Base-by-base conservation (phyloP, 176 grass and related monocot genomes). In the Hordeum vulgare region DNA sequence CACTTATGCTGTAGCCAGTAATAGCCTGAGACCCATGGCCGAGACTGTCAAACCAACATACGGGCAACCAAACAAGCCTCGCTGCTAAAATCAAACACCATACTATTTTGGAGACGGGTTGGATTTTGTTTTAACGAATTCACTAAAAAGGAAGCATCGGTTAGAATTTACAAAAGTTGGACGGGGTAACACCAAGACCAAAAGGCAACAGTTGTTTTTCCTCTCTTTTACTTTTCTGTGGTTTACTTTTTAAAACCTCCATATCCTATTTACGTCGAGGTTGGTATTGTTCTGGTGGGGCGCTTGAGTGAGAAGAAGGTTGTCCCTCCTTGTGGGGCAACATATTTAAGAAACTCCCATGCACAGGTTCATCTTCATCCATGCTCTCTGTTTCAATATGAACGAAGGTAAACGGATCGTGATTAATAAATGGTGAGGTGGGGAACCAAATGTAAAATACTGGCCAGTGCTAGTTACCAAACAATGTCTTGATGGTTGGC, bases 401-500 rank as follows among this genome's bases (percentile, higher is more conserved):
- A 26, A 81, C 18, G 78, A 61, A 42, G 49, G 59, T 77, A 86
- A 84, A 88, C 80, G 9, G 26, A 21, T 64, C 17, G 49, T 78
- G 18, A 6, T 57, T n/a, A 60, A 26, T 45, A 60, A 36, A 33
- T 37, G 9, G 31, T 47, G 26, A 40, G 17, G 14, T 47, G 24
- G 6, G 17, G 33, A 75, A 88, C 15, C 4, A 77, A 77, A 77
- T 33, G 4, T 31, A 59, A 66, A 80, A 67, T 65, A 75, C 29
- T 76, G 24, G 65, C 40, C 14, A 61, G 14, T 68, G 51, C 39
- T 72, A 28, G 73, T 87, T 99, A 99, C 96, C 96, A 87, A 99
- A 99, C 65, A 99, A 85, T 72, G 97, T 94, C 80, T 96, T 99
- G 75, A 99, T 99, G 61, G 97, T 99, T 83, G 97, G 97, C 24